These are phyloP conservation scores for Termitomyces sp. DNA, from an alignment of 768 basidiomycete genomes.

Conservation along the genomic window DNA sequence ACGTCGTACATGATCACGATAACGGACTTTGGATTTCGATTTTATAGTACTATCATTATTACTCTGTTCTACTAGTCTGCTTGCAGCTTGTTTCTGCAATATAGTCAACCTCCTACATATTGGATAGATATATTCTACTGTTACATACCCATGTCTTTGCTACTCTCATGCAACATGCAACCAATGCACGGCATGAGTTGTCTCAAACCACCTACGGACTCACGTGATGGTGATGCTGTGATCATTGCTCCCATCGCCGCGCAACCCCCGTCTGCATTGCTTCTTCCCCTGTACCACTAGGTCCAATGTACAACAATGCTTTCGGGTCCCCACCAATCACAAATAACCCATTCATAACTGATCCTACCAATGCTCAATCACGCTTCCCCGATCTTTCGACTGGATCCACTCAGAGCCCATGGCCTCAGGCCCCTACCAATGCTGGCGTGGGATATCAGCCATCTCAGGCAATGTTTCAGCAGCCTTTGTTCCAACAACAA, in stretches of 20 bases:
- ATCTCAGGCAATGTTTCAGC: constrained; percentile 28
- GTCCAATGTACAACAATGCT: constrained; percentile 39
- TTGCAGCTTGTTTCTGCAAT: background rate
- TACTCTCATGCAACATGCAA: background rate
- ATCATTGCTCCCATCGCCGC: background rate
- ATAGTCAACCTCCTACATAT: background rate
- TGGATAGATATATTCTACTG: background rate
- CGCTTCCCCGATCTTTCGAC: constrained; percentile 65
- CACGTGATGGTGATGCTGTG: constrained; percentile 11
- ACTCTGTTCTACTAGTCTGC: constrained; percentile 1
- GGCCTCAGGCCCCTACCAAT: constrained; percentile 21
- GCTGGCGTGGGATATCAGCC: constrained; percentile 26
- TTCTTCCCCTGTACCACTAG: constrained; percentile 1
- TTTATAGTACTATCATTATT: constrained; percentile 1
- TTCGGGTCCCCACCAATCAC: constrained; percentile 37
- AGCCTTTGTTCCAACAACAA: constrained; percentile 31
- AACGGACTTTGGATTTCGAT: background rate
- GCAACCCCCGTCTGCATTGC: background rate
- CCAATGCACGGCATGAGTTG: too few species aligned
- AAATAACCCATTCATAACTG: constrained; percentile 71
- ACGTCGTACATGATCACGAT: constrained; percentile 20
- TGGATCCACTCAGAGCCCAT: constrained; percentile 32
- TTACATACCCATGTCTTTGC: background rate
- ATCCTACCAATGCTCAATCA: constrained; percentile 41
- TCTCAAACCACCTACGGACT: background rate